Percentiles rank a stretch among this genome's conserved stretches.
These are phyloP conservation scores for Vitis labrusca DNA, from an alignment of 164 flowering plant species.

Conservation along the genomic window DNA sequence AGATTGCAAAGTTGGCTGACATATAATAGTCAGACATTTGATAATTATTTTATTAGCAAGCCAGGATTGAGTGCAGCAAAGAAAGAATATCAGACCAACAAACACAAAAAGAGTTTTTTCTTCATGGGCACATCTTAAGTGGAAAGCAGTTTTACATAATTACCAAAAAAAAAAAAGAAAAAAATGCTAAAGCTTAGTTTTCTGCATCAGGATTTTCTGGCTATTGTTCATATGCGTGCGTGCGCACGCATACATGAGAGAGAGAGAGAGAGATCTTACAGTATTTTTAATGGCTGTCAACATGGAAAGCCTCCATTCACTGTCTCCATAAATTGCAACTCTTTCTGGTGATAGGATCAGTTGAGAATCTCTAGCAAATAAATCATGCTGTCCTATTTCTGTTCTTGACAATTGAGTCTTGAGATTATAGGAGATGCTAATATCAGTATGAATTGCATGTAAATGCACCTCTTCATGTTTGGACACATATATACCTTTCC, in stretches of 20 bases:
- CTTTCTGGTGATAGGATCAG: slow-evolving; percentile 75
- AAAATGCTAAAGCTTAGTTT: background rate
- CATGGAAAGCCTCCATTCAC: slow-evolving; percentile 68
- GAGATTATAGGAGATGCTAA: slow-evolving; percentile 60
- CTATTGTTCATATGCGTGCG: too few relatives aligned
- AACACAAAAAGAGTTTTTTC: too few relatives aligned
- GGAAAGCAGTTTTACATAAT: too few relatives aligned
- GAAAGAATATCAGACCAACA: background rate
- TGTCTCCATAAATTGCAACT: slow-evolving; percentile 81
- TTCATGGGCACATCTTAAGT: too few relatives aligned
- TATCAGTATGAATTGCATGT: slow-evolving; percentile 67
- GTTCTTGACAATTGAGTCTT: slow-evolving; percentile 15
- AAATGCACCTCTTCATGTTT: slow-evolving; percentile 59
- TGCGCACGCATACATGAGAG: background rate
- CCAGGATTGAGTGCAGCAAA: background rate
- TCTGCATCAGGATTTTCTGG: too few relatives aligned
- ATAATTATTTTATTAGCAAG: background rate
- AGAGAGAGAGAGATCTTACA: slow-evolving; percentile 42
- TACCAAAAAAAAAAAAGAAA: too few relatives aligned
- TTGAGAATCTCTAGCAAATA: slow-evolving; percentile 20
- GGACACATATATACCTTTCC: slow-evolving; percentile 47
- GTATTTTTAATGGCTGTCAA: slow-evolving; percentile 48
- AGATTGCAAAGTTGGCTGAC: too few relatives aligned
- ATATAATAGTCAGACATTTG: too few relatives aligned
- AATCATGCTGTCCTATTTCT: slow-evolving; percentile 17